Evolutionary conservation across 257 asterid genomes (phyloP).

Genomic region (Solanum gandarillasii): DNA sequence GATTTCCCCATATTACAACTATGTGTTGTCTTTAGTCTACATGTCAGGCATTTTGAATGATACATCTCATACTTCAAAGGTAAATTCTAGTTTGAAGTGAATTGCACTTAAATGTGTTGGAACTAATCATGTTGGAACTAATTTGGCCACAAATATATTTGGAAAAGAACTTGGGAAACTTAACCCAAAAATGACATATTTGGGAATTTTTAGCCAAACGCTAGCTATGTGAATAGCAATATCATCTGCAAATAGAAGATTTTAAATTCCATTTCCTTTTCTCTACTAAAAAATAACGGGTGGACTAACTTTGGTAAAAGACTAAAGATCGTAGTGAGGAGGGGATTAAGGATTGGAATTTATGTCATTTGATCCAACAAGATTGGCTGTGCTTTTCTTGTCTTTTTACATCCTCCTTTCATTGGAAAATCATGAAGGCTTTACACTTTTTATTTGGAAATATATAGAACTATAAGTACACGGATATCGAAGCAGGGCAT

Average conservation of each 20-base stretch:
- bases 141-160: too few relatives aligned
- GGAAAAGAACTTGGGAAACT: too few relatives aligned
- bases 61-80: neutral
- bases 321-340: neutral
- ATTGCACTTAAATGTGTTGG: neutral
- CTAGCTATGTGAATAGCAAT: too few relatives aligned
- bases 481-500: slow-evolving; percentile 25
- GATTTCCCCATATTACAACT: neutral
- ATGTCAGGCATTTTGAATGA: too few relatives aligned
- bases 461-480: neutral
- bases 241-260: neutral
- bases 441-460: too few relatives aligned
- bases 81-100: neutral
- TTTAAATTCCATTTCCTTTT: neutral
- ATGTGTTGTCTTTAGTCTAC: neutral
- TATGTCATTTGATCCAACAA: neutral
- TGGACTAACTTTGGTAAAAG: too few relatives aligned
- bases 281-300: neutral
- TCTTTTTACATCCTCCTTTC: neutral
- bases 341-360: neutral
- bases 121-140: too few relatives aligned
- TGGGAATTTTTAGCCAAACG: too few relatives aligned
- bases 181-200: too few relatives aligned
- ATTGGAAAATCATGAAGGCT: neutral
- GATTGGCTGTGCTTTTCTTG: neutral